A percentile compares a stretch with the other conserved stretches of the same genome.
These are phyloP conservation scores for Dacryopinax spathularia DNA, from an alignment of 768 basidiomycete species.

Conservation along the genomic window DNA sequence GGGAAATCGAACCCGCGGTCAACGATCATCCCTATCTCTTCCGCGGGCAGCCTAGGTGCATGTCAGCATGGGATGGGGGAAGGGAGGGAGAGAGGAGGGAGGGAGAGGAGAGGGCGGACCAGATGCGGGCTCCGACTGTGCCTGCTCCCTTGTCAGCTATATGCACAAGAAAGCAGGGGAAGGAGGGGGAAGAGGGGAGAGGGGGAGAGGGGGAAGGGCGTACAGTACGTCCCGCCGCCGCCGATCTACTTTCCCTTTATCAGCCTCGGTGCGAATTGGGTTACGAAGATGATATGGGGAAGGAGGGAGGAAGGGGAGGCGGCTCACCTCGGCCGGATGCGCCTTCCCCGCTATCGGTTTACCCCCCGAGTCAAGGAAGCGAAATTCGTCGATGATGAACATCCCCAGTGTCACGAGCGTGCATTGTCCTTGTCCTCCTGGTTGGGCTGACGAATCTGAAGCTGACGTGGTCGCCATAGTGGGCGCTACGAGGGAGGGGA, in stretches of 20 bases:
- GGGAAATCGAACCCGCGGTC: conserved; percentile 74
- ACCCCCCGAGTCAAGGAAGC: conserved; percentile 44
- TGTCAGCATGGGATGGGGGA: not conserved
- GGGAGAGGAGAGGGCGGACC: conserved; percentile 27
- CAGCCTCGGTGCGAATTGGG: too few relatives aligned
- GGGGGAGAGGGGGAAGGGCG: not conserved
- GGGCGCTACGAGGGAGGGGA: too few relatives aligned
- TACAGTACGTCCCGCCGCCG: conserved; percentile 53
- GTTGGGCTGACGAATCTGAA: too few relatives aligned
- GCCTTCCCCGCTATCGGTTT: conserved; percentile 34
- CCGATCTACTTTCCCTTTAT: conserved; percentile 44
- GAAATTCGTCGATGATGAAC: conserved; percentile 81
- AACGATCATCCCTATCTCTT: conserved; percentile 64
- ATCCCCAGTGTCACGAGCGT: conserved; percentile 42
- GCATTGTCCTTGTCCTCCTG: too few relatives aligned
- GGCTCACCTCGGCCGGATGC: conserved; percentile 38
- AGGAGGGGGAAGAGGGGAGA: conserved; percentile 28
- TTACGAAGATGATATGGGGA: too few relatives aligned
- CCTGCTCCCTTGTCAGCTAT: conserved; percentile 23
- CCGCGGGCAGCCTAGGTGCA: conserved; percentile 60
- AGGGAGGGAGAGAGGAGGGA: not conserved
- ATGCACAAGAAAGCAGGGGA: not conserved
- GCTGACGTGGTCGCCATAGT: too few relatives aligned
- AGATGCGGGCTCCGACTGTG: conserved; percentile 65
- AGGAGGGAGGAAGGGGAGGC: not conserved